phyloP scores from a whole-genome alignment of 2,329 filamentous ascomycete species.

The Fragosphaeria purpurea region DNA sequence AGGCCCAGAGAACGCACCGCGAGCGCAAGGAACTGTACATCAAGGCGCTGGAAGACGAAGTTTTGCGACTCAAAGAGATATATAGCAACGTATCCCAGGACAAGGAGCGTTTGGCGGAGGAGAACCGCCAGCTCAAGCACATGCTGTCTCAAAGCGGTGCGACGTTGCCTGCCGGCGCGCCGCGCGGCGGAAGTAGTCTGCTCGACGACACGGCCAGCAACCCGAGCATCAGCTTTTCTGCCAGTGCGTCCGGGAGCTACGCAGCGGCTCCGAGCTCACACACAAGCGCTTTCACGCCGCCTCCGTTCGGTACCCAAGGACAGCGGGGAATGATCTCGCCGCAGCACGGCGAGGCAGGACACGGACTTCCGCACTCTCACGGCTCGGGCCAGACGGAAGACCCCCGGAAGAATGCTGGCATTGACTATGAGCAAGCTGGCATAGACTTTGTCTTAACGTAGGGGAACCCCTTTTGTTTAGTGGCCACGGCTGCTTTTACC shows the following conservation, averaged over 20 bases:
- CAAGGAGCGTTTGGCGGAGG: slow-evolving; percentile 63
- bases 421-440: slow-evolving; percentile 73
- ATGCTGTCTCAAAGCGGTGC: slow-evolving; percentile 46
- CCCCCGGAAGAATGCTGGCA: slow-evolving; percentile 27
- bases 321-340: slow-evolving; percentile 10
- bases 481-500: slow-evolving; percentile 1
- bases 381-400: slow-evolving; percentile 9
- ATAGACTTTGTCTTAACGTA: slow-evolving; percentile 91
- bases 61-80: slow-evolving; percentile 79
- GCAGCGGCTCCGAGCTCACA: slow-evolving; percentile 31
- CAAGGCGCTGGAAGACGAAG: slow-evolving; percentile 84
- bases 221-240: slow-evolving; percentile 38
- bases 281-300: slow-evolving; percentile 38
- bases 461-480: slow-evolving; percentile 38
- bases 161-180: slow-evolving; percentile 12
- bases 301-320: slow-evolving; percentile 18
- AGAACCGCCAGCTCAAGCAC: slow-evolving; percentile 65
- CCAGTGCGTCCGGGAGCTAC: slow-evolving; percentile 56
- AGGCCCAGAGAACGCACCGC: slow-evolving; percentile 88
- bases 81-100: slow-evolving; percentile 65
- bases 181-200: slow-evolving; percentile 13
- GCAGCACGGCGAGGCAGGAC: not conserved
- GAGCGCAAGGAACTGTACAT: slow-evolving; percentile 96
- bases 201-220: slow-evolving; percentile 36
- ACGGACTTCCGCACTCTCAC: slow-evolving; percentile 4